Evolutionary conservation across 495 filamentous ascomycete species (phyloP).

Genomic region (Corynascus novoguineensis): DNA sequence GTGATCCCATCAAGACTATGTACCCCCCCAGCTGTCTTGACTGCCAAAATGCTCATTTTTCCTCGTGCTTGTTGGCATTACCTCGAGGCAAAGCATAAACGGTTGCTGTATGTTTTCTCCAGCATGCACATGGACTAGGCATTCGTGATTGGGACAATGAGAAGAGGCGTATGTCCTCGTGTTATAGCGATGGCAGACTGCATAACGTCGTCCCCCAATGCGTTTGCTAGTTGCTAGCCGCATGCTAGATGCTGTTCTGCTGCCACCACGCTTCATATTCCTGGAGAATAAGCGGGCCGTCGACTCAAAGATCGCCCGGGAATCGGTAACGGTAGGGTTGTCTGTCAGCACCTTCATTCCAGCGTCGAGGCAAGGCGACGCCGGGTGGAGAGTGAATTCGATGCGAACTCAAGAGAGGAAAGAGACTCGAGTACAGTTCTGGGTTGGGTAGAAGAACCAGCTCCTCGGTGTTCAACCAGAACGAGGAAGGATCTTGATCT

Average conservation of each 20-base stretch:
- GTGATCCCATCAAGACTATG: constrained; percentile 36
- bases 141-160: constrained; percentile 28
- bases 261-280: constrained; percentile 41
- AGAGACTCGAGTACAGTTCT: no score
- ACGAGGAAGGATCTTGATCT: no score
- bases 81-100: constrained; percentile 47
- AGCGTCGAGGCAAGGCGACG: constrained; percentile 35
- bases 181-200: constrained; percentile 50
- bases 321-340: no score
- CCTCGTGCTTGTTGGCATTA: constrained; percentile 54
- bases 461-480: no score
- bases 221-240: constrained; percentile 46
- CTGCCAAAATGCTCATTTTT: constrained; percentile 54
- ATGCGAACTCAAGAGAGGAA: no score
- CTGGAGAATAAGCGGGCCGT: constrained; percentile 52
- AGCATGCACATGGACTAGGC: constrained; percentile 47
- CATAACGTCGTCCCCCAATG: constrained; percentile 50
- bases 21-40: constrained; percentile 48
- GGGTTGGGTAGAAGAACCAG: no score
- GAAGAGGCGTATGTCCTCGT: constrained; percentile 26
- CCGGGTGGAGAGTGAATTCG: no score
- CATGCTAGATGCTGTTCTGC: constrained; percentile 43
- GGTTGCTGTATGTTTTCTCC: constrained; percentile 50
- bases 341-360: no score
- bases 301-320: constrained; percentile 40